Evolutionary conservation across 768 basidiomycete genomes (phyloP).

Genomic region (Boletus subparvulus): DNA sequence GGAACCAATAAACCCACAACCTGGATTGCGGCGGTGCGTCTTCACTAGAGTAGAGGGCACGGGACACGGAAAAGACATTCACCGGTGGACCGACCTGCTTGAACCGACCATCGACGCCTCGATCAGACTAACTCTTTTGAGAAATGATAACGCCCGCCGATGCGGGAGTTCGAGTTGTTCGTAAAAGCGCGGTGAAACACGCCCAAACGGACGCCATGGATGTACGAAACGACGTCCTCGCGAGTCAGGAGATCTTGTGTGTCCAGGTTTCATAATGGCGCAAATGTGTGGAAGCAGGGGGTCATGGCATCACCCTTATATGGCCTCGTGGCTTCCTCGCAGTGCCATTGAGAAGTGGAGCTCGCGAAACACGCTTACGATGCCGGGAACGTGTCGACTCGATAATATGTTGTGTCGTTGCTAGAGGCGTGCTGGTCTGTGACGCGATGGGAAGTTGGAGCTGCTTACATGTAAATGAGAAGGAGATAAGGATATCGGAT

Average conservation of each 20-base stretch:
- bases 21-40: too few species aligned
- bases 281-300: conserved; percentile 3
- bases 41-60: not conserved
- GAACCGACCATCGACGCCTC: not conserved
- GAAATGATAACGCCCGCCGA: not conserved
- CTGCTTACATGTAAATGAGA: not conserved
- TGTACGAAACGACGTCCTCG: not conserved
- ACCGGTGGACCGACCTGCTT: not conserved
- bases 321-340: conserved; percentile 16
- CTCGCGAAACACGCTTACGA: not conserved
- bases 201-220: not conserved
- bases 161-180: not conserved
- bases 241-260: not conserved
- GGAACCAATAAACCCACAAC: not conserved
- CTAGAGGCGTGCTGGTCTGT: not conserved
- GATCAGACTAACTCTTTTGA: not conserved
- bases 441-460: not conserved
- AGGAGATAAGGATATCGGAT: conserved; percentile 19
- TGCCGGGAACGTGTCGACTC: not conserved
- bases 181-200: conserved; percentile 1
- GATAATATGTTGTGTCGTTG: not conserved
- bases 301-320: not conserved
- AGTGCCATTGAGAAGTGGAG: not conserved
- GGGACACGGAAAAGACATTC: not conserved
- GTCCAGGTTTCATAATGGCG: conserved; percentile 8